phyloP scores from a whole-genome alignment of 345 rosid species.

The Arabis alpina region DNA sequence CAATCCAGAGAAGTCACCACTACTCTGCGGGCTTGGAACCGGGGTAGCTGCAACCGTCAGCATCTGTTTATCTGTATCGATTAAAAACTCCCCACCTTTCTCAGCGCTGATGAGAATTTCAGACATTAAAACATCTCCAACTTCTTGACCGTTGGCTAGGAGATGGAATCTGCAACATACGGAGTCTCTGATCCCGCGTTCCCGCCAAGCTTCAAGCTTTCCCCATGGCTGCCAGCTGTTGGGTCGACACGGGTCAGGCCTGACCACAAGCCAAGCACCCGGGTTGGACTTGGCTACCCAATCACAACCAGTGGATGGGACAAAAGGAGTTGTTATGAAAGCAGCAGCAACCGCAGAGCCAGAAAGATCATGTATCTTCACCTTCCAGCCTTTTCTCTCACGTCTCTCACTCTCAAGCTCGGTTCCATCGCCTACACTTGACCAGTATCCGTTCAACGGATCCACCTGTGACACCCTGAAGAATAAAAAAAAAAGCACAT shows the following conservation, averaged over 20 bases:
- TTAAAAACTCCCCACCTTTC: conserved; percentile 90
- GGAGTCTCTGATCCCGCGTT: conserved; percentile 88
- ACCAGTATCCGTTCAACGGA: conserved; percentile 67
- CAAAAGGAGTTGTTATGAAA: conserved; percentile 98
- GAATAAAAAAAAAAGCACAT: conserved; percentile 40
- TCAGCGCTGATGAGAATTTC: conserved; percentile 83
- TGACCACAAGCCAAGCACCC: conserved; percentile 92
- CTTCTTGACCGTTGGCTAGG: conserved; percentile 74
- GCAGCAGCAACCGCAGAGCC: conserved; percentile 97
- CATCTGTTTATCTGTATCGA: conserved; percentile 81
- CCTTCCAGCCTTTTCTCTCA: conserved; percentile 98
- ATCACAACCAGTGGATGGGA: conserved; percentile 93
- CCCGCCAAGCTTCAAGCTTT: conserved; percentile 96
- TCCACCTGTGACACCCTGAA: conserved; percentile 74
- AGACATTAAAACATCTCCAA: conserved; percentile 80
- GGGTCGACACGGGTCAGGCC: conserved; percentile 76
- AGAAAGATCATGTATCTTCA: conserved; percentile 95
- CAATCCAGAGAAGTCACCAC: conserved; percentile 81
- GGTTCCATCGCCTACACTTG: conserved; percentile 52
- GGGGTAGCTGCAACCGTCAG: conserved; percentile 63
- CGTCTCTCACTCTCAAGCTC: conserved; percentile 75
- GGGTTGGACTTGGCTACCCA: conserved; percentile 99
- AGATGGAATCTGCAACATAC: conserved; percentile 87
- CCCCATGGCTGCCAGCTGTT: conserved; percentile 99
- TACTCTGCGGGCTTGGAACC: conserved; percentile 89